Evolutionary conservation across 2,329 filamentous ascomycete genomes (phyloP), one percentile per base, ranked within the genome.

Genomic region (Penicillium italicum): DNA sequence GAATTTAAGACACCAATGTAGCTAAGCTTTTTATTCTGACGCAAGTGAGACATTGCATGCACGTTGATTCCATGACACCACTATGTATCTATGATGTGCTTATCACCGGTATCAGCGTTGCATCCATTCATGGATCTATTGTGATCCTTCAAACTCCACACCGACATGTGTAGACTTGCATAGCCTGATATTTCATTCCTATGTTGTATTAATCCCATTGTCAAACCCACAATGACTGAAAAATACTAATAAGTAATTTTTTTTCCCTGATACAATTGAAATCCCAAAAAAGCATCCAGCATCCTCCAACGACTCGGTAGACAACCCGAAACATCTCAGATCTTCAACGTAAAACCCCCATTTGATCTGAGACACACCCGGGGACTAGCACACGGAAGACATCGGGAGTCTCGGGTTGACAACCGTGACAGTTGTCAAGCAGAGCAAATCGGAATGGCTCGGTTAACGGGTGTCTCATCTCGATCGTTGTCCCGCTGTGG

Each of bases 401-500:
- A 50, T 53, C 62, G 58, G 48, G 42, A 41, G 60, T 61, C 58
- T 58, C 59, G 58, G 56, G 55, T 59, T 50, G 26, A 59, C 45
- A 46, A 42, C 38, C 12, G 33, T 49, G 59, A 50, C 54, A 57
- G 51, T 43, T 41, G 34, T 18, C 42, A 22, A 31, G 24, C 26
- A 60, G 55, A 56, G 51, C 63, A 65, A 65, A 65, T 65, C 63
- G 63, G 63, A 64, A 64, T 53, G 50, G 9, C 60, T 65, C 63
- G 63, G 63, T 53, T 64, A 54, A 22, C 51, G 59, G 38, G 53
- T 57, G 60, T 64, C 63, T 62, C 60, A 63, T 60, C 54, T 45
- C 57, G 62, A 62, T 65, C 61, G 53, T 58, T 61, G 60, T 62
- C 58, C 63, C 63, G 63, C 52, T 64, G 63, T 65, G 63, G 63